phyloP scores from a whole-genome alignment of 2,329 filamentous ascomycete genomes.

The Exophiala phaeomuriformis region DNA sequence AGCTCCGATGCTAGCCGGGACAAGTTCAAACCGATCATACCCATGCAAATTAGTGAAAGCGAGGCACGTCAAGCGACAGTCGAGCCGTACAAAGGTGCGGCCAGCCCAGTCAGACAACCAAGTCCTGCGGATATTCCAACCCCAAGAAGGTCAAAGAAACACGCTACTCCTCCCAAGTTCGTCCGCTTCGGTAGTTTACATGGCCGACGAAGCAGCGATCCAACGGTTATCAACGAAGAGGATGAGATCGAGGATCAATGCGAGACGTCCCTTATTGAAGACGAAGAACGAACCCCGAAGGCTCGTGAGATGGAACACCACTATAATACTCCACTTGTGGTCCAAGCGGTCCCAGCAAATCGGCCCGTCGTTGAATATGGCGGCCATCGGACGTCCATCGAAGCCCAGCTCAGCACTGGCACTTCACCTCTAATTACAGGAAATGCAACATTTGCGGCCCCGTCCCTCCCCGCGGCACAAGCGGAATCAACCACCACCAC shows the following conservation, averaged over 20 bases:
- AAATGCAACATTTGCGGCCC: background rate
- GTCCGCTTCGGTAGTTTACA: slow-evolving; percentile 24
- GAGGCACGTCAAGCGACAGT: slow-evolving; percentile 24
- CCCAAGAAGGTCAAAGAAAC: slow-evolving; percentile 11
- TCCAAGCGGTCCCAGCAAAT: background rate
- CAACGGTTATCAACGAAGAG: slow-evolving; percentile 15
- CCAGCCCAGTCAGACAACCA: slow-evolving; percentile 3
- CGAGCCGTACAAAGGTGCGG: slow-evolving; percentile 11
- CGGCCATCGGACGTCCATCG: background rate
- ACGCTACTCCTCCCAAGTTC: slow-evolving; percentile 17
- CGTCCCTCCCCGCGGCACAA: background rate
- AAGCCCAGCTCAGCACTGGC: background rate
- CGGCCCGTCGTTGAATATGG: background rate
- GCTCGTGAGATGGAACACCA: too few relatives aligned
- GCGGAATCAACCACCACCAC: background rate
- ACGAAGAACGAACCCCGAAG: background rate
- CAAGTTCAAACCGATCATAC: slow-evolving; percentile 24
- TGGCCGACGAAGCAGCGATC: slow-evolving; percentile 12
- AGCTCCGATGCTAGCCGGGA: slow-evolving; percentile 18
- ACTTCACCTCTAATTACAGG: background rate
- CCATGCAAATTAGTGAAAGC: slow-evolving; percentile 19
- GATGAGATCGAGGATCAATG: slow-evolving; percentile 13
- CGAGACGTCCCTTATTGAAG: background rate
- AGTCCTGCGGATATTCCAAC: background rate
- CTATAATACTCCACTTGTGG: background rate